Evolutionary conservation across 805 yeast species (phyloP), one percentile per base, ranked within the genome.

Genomic region (Allodekkera sacchari): DNA sequence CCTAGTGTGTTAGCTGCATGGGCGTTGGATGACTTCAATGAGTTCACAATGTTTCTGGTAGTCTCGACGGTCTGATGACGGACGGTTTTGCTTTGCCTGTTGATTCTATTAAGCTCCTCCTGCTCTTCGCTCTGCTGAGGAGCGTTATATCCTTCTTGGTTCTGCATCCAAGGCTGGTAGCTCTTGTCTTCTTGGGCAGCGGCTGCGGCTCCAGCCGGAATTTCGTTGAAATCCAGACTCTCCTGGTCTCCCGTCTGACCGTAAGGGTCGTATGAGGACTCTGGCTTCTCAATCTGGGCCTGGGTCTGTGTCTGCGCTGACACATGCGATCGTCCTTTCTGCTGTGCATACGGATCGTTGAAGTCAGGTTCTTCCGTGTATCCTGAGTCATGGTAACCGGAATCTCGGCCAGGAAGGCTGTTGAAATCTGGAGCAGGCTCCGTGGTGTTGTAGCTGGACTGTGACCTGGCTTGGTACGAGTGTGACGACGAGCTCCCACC

Each of bases 1-100:
- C 96, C 96, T 40, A 89, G 58, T 0, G 96, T 81, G 52, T 89
- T 88, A 40, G 77, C 64, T 22, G 85, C 89, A 5, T 79, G 65
- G 38, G 70, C 71, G 48, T 79, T 85, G 2, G 88, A 87, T 35
- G 78, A 79, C 36, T 72, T 69, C 3, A 84, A 80, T 63, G 75
- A 66, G 33, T 69, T 69, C 20, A 92, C 59, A 1, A 94, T 87
- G 47, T 85, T 85, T 49, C 94, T 71, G 0, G 96, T 82, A 24
- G 88, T 76, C 11, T 83, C 78, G 8, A 87, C 75, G 2, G 95
- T 79, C 46, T 85, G 92, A 47, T 83, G 89, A 37, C 59, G 45
- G 22, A 52, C 50, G 36, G 54, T 59, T 54, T 89, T 88, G 22
- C 83, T 77, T 47, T 81, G 85, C 35, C 83, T 65, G 38, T 83